Evolutionary conservation across 495 filamentous ascomycete species (phyloP), one percentile per base, ranked within the genome.

Genomic region (Geopyxis carbonaria): DNA sequence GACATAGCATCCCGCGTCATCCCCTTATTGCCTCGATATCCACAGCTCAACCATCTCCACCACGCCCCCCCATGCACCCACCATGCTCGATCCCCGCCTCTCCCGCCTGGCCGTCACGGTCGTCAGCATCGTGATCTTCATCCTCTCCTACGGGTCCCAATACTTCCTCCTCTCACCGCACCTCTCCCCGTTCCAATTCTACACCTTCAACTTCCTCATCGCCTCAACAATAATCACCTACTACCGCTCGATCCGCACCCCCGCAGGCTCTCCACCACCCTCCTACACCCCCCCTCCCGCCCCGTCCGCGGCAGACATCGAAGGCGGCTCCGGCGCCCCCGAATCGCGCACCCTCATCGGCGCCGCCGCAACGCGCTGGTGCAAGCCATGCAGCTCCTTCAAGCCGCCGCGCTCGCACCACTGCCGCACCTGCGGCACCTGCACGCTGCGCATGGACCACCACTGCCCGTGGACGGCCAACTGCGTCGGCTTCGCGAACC

Each of bases 391-490:
- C 55, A 63, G 75, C 32, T 70, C 73, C 9, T 71, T 68, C 13
- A 95, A 95, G 49, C 83, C 91, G 7, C 80, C 80, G 5, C 66
- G 89, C 35, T 71, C 84, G 28, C 91, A 97, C 62, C 89, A 97
- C 63, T 97, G 89, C 64, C 79, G 78, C 47, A 73, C 69, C 33
- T 97, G 89, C 61, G 31, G 25, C 11, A 83, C 77, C 57, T 97
- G 89, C 59, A 76, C 95, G 43, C 80, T 85, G 1, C 85, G 81
- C 56, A 95, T 97, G 91, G 89, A 97, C 64, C 89, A 97, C 59
- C 89, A 97, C 61, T 97, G 89, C 53, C 86, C 89, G 0, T 97
- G 89, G 89, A 94, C 85, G 1, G 61, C 64, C 30, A 94, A 91
- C 57, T 97, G 89, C 60, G 83, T 95, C 30, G 93, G 85, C 2